A percentile compares a stretch with the other conserved stretches of the same genome.
phyloP scores from a whole-genome alignment of 371 early-diverging fungal genomes.

The Apophysomyces ossiformis region DNA sequence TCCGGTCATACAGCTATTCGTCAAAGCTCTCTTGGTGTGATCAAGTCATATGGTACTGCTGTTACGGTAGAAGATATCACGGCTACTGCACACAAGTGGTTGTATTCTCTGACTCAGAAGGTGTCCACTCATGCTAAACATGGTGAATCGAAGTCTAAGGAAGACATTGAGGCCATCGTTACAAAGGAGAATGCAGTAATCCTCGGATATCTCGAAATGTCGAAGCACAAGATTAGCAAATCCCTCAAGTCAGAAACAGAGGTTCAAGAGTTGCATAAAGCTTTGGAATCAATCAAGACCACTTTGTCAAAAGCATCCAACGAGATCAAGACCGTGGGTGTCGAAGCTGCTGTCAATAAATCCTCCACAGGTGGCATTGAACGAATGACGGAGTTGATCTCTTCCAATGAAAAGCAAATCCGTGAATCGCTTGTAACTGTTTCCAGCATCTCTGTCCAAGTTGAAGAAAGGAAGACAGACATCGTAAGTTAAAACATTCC shows the following conservation, averaged over 20 bases:
- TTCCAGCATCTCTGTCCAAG: conserved; percentile 21
- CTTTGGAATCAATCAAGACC: conserved; percentile 27
- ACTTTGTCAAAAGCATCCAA: conserved; percentile 22
- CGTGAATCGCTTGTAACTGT: conserved; percentile 23
- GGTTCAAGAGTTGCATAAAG: conserved; percentile 16
- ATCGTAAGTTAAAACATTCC: background rate
- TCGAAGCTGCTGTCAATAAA: conserved; percentile 13
- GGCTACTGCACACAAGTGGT: conserved; percentile 31
- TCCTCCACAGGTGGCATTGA: conserved; percentile 26
- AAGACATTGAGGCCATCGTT: conserved; percentile 29
- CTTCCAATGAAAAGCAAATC: conserved; percentile 31
- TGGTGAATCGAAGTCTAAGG: conserved; percentile 14
- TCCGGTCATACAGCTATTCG: conserved; percentile 17
- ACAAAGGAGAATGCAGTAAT: conserved; percentile 21
- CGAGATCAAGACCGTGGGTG: conserved; percentile 29
- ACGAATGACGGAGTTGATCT: conserved; percentile 31
- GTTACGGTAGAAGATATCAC: conserved; percentile 31
- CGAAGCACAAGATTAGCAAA: conserved; percentile 27
- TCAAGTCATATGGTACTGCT: conserved; percentile 2
- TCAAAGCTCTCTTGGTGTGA: conserved; percentile 16
- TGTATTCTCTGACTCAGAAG: conserved; percentile 28
- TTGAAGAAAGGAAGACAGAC: background rate
- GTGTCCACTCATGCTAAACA: conserved; percentile 31
- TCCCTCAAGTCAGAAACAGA: conserved; percentile 28
- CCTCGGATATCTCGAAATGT: conserved; percentile 23